Evolutionary conservation across 345 rosid genomes (phyloP).

Genomic region (Gossypium turneri): DNA sequence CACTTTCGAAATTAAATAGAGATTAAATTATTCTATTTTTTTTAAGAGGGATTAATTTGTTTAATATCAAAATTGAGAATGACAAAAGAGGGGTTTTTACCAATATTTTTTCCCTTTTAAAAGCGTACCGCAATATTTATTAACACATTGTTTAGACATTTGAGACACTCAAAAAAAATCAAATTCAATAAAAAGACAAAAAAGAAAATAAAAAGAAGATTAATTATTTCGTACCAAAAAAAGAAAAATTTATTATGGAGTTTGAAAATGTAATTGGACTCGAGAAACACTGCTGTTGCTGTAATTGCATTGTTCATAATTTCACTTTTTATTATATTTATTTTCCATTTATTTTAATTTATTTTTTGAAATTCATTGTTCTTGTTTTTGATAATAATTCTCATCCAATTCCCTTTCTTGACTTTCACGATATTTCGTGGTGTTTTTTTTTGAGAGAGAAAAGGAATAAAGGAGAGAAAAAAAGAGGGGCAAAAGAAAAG

Average conservation of each 20-base stretch:
- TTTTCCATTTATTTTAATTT: conserved; percentile 24
- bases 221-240: too few relatives aligned
- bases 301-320: conserved; percentile 28
- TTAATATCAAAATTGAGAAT: too few relatives aligned
- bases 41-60: too few relatives aligned
- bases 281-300: conserved; percentile 14
- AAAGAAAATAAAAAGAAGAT: too few relatives aligned
- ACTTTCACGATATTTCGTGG: conserved; percentile 34
- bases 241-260: conserved; percentile 15
- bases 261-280: conserved; percentile 19
- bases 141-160: too few relatives aligned
- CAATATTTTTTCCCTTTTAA: too few relatives aligned
- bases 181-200: too few relatives aligned
- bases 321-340: conserved; percentile 22
- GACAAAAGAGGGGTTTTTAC: too few relatives aligned
- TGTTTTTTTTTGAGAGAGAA: background rate
- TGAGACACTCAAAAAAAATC: too few relatives aligned
- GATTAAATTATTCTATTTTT: too few relatives aligned
- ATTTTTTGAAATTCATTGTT: conserved; percentile 9
- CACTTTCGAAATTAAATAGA: too few relatives aligned
- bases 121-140: too few relatives aligned
- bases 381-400: conserved; percentile 13
- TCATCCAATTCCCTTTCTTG: conserved; percentile 25
- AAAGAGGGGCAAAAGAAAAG: conserved; percentile 2
- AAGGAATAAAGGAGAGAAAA: background rate